These are phyloP conservation scores for Neoarthrinium moseri DNA, from an alignment of 2,329 filamentous ascomycete species.

Conservation along the genomic window DNA sequence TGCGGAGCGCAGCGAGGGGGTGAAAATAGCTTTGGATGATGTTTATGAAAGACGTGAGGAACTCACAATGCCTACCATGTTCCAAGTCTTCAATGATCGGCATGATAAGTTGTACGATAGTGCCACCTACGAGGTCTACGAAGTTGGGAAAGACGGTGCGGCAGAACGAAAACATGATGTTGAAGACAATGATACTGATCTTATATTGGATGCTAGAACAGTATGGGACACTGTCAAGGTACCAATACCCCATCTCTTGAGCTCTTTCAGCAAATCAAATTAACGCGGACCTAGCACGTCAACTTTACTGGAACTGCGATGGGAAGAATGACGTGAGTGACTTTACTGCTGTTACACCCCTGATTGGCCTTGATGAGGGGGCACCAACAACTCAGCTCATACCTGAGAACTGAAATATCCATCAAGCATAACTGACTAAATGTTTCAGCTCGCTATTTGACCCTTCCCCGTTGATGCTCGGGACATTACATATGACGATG, in stretches of 20 bases:
- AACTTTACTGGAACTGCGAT: conserved; percentile 40
- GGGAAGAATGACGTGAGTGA: conserved; percentile 54
- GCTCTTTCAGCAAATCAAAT: too few species aligned
- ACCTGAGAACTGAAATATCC: too few species aligned
- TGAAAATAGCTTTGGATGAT: conserved; percentile 3
- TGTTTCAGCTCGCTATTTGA: conserved; percentile 30
- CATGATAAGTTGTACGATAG: conserved; percentile 39
- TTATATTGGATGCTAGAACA: conserved; percentile 36
- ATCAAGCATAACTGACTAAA: background rate
- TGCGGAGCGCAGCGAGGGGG: background rate
- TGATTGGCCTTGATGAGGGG: background rate
- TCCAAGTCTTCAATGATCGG: conserved; percentile 6
- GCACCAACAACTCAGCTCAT: too few species aligned
- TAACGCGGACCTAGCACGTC: conserved; percentile 21
- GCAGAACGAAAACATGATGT: conserved; percentile 36
- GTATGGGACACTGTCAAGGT: conserved; percentile 39
- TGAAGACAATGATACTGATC: conserved; percentile 32
- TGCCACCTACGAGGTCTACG: conserved; percentile 57
- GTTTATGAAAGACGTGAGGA: conserved; percentile 7
- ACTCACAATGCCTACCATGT: background rate
- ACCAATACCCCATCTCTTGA: too few species aligned
- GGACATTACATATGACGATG: conserved; percentile 58
- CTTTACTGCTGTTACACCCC: background rate
- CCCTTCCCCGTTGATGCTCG: conserved; percentile 59
- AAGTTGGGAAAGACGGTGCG: conserved; percentile 46